These are phyloP conservation scores for Didymella pomorum DNA, from an alignment of 2,329 filamentous ascomycete species.

Conservation along the genomic window DNA sequence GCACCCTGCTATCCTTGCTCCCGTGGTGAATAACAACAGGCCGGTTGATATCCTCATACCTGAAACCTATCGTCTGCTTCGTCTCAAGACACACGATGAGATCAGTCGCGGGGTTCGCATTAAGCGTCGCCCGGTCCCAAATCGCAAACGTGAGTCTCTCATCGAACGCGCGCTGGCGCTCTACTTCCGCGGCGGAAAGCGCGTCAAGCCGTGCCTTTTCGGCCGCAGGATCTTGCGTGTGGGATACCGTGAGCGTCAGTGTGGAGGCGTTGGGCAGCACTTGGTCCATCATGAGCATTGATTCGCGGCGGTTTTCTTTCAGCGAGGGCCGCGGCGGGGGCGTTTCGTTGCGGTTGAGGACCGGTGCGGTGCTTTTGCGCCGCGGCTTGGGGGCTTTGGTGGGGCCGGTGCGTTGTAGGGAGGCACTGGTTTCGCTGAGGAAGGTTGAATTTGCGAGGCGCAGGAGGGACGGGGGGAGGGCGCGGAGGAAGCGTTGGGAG, in stretches of 20 bases:
- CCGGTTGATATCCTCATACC: constrained; percentile 94
- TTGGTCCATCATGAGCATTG: constrained; percentile 60
- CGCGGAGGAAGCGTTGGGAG: constrained; percentile 87
- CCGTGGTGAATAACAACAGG: constrained; percentile 95
- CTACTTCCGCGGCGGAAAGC: constrained; percentile 71
- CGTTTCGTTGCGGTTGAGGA: constrained; percentile 17
- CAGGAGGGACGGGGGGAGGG: constrained; percentile 86
- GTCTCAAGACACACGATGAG: constrained; percentile 91
- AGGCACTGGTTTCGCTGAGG: constrained; percentile 89
- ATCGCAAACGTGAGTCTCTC: constrained; percentile 88
- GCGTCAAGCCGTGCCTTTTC: constrained; percentile 55
- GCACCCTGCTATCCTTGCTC: constrained; percentile 86
- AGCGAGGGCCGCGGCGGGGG: constrained; percentile 29
- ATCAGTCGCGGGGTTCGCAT: constrained; percentile 93
- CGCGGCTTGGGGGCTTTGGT: constrained; percentile 59
- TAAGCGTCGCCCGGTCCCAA: constrained; percentile 89
- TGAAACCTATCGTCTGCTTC: constrained; percentile 89
- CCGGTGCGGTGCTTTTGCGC: constrained; percentile 41
- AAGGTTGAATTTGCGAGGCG: constrained; percentile 96
- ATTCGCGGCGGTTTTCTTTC: constrained; percentile 53
- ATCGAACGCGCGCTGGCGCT: constrained; percentile 80
- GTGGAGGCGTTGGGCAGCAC: constrained; percentile 52
- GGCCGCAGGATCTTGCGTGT: constrained; percentile 43
- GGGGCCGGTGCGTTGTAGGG: constrained; percentile 64
- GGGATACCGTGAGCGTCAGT: constrained; percentile 38